A percentile compares a stretch with the other conserved stretches of the same genome.
These are phyloP conservation scores for Aspergillus ibericus DNA, from an alignment of 2,329 filamentous ascomycete genomes.

Conservation along the genomic window DNA sequence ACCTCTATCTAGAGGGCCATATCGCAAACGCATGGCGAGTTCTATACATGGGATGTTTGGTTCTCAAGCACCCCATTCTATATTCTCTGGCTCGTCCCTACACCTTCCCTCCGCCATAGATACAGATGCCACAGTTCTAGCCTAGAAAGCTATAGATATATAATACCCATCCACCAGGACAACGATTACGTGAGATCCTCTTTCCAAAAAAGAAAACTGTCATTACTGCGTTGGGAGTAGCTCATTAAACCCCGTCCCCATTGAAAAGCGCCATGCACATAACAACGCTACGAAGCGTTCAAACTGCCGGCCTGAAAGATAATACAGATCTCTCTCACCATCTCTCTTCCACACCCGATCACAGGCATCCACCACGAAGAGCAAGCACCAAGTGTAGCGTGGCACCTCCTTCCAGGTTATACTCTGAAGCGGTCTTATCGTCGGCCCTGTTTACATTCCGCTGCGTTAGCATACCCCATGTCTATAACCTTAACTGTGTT, in stretches of 20 bases:
- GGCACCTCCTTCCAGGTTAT: slow-evolving; percentile 85
- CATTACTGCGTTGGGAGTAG: slow-evolving; percentile 11
- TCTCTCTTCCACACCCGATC: not conserved
- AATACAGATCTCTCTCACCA: not conserved
- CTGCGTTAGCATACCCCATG: not conserved
- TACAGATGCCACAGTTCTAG: not conserved
- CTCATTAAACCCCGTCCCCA: slow-evolving; percentile 6
- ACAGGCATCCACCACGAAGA: slow-evolving; percentile 70
- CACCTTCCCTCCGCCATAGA: not conserved
- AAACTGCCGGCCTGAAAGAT: not conserved
- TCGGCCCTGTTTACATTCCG: slow-evolving; percentile 66
- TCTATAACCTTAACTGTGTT: not conserved
- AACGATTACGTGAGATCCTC: not conserved
- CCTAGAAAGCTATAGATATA: not conserved
- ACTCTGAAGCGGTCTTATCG: slow-evolving; percentile 89
- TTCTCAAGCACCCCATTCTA: not conserved
- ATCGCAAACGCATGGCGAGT: not conserved
- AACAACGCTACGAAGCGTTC: not conserved
- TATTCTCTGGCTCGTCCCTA: not conserved
- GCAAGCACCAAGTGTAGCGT: slow-evolving; percentile 95
- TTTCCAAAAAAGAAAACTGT: slow-evolving; percentile 3
- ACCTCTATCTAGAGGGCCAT: not conserved
- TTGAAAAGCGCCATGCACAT: not conserved
- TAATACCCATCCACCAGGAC: not conserved
- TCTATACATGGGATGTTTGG: not conserved